Evolutionary conservation across 495 filamentous ascomycete species (phyloP).

Genomic region (Immersiella caudata): DNA sequence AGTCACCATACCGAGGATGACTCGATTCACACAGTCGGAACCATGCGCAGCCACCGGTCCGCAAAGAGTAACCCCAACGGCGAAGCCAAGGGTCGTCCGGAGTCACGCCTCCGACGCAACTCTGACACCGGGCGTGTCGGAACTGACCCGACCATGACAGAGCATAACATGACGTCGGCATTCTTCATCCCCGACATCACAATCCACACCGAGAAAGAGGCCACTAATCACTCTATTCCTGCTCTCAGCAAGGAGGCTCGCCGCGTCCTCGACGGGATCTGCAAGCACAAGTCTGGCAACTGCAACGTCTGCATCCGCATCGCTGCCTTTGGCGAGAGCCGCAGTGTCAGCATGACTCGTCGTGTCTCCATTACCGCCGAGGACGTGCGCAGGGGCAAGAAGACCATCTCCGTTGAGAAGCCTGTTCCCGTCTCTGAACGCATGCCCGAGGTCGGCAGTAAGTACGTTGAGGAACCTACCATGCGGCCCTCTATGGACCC

Average conservation of each 20-base stretch:
- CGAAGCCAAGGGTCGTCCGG: slow-evolving; percentile 26
- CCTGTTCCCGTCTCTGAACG: slow-evolving; percentile 74
- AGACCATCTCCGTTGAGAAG: slow-evolving; percentile 63
- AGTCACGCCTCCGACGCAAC: slow-evolving; percentile 37
- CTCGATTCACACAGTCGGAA: slow-evolving; percentile 19
- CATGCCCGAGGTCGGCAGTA: slow-evolving; percentile 40
- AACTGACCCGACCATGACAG: slow-evolving; percentile 29
- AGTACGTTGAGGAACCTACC: slow-evolving; percentile 70
- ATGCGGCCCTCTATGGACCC: slow-evolving; percentile 76
- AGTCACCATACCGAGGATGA: slow-evolving; percentile 37
- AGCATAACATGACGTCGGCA: slow-evolving; percentile 78
- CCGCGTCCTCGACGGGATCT: slow-evolving; percentile 60
- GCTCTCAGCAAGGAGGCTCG: slow-evolving; percentile 54
- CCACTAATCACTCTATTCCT: slow-evolving; percentile 32
- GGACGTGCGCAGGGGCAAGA: slow-evolving; percentile 46
- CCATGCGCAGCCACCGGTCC: slow-evolving; percentile 23
- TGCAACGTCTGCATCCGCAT: slow-evolving; percentile 74
- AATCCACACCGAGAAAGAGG: slow-evolving; percentile 38
- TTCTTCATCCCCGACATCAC: slow-evolving; percentile 61
- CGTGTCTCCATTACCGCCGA: slow-evolving; percentile 31
- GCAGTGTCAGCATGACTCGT: slow-evolving; percentile 17
- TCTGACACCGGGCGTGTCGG: slow-evolving; percentile 36
- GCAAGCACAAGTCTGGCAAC: slow-evolving; percentile 67
- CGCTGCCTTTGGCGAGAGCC: slow-evolving; percentile 43
- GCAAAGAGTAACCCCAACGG: slow-evolving; percentile 22